Percentiles rank a stretch among this genome's conserved stretches.
Evolutionary conservation across 257 asterid species (phyloP).

Genomic region (Mentha longifolia): DNA sequence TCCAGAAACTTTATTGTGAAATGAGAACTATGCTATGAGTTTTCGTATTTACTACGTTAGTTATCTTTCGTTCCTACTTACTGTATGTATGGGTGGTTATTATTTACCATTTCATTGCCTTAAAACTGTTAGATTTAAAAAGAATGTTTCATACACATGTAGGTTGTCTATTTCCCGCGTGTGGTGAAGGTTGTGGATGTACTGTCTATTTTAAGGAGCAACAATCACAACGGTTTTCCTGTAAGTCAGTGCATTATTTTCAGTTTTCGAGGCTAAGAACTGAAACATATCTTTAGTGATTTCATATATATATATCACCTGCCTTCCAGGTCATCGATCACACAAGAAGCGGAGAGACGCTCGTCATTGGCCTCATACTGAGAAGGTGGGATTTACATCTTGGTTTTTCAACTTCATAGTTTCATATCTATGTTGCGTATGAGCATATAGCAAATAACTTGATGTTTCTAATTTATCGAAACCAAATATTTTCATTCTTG

Average conservation of each 20-base stretch:
- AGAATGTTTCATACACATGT: slow-evolving; percentile 30
- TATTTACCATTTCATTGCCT: slow-evolving; percentile 4
- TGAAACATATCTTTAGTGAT: too few relatives aligned
- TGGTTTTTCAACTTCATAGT: slow-evolving; percentile 15
- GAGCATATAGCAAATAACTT: slow-evolving; percentile 4
- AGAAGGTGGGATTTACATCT: slow-evolving; percentile 67
- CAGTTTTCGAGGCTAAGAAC: slow-evolving; percentile 24
- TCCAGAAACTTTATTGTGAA: slow-evolving; percentile 1
- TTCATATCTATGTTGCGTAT: background rate
- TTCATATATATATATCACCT: background rate
- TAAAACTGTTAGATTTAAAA: slow-evolving; percentile 22
- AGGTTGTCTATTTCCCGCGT: slow-evolving; percentile 94
- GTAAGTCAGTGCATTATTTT: slow-evolving; percentile 54
- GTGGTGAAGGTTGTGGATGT: slow-evolving; percentile 86
- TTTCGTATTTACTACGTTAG: background rate
- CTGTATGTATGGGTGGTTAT: too few relatives aligned
- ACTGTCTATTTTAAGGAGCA: slow-evolving; percentile 86
- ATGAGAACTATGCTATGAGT: background rate
- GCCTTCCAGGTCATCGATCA: slow-evolving; percentile 84
- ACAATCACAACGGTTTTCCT: slow-evolving; percentile 91
- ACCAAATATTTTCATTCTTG: slow-evolving; percentile 34
- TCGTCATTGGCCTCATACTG: slow-evolving; percentile 87
- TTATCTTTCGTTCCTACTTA: too few relatives aligned
- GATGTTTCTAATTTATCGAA: slow-evolving; percentile 24
- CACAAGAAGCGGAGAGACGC: slow-evolving; percentile 84